Evolutionary conservation across 2,329 filamentous ascomycete species (phyloP), one percentile per base, ranked within the genome.

Genomic region (Penicillium thymicola): DNA sequence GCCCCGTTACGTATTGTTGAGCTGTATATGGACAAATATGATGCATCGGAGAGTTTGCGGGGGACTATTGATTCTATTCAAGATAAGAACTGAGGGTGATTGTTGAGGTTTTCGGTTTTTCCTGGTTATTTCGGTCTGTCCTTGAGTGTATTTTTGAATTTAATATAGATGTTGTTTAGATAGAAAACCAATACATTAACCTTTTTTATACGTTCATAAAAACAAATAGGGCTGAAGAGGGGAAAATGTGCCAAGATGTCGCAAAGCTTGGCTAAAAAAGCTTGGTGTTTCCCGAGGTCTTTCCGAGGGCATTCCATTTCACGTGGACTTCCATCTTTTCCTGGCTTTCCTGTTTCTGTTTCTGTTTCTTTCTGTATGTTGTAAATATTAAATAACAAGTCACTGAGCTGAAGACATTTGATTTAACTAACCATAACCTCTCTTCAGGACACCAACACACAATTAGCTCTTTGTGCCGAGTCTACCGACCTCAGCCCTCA

Each of bases 1-100:
- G 16, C 38, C 48, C 79, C 21, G 28, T 70, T 89, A 64, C 81
- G 91, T 69, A 86, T 93, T 66, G 89, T 93, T 34, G 90, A 94
- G 78, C 66, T 93, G 51, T 87, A 89, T 63, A 90, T 93, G 82
- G 85, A 85, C 2, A 87, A 83, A 75, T 81, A 90, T 59, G 89
- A 94, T 74, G 89, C 89, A 6, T 90, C 89, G 0, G 41, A 40
- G 10, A 16, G 46, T 11, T 27, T 59, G 7, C 53, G 18, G n/a
- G n/a, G 36, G n/a, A 38, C 36, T 21, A 11, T 38, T 38, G 36
- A 38, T 38, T 38, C 36, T 21, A 38, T 38, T 11, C 36, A 21
- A 10, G 36, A 4, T 18, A 37, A 11, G 36, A 16, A 23, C 14
- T 45, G 28, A 46, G 18, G 6, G 10, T 46, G 44, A 23, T 4